phyloP scores from a whole-genome alignment of 164 flowering plant species.

The Tetracentron sinense region DNA sequence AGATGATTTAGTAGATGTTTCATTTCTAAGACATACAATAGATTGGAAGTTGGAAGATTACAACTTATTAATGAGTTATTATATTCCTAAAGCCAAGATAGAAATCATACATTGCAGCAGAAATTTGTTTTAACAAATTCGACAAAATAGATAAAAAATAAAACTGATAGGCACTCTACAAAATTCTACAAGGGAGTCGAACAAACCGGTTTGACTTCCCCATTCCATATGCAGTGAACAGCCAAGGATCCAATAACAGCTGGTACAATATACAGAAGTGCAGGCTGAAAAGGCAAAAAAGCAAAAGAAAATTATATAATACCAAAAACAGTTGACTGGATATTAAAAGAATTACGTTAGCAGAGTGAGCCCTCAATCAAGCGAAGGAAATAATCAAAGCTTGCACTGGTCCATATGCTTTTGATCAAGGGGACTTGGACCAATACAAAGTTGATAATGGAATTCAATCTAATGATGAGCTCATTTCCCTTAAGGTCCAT shows the following conservation, averaged over 20 bases:
- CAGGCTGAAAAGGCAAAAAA: slow-evolving; percentile 61
- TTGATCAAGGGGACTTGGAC: background rate
- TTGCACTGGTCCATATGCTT: background rate
- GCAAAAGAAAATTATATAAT: background rate
- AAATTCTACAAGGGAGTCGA: background rate
- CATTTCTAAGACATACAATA: too few relatives aligned
- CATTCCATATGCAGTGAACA: slow-evolving; percentile 82
- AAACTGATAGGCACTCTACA: background rate
- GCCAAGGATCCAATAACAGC: slow-evolving; percentile 87
- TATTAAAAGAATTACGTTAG: too few relatives aligned
- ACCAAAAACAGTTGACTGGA: too few relatives aligned
- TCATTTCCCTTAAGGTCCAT: too few relatives aligned
- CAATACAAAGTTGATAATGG: background rate
- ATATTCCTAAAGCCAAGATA: background rate
- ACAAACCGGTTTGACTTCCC: slow-evolving; percentile 88
- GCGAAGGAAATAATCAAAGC: background rate
- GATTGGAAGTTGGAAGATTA: too few relatives aligned
- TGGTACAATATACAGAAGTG: slow-evolving; percentile 91
- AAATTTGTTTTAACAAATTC: too few relatives aligned
- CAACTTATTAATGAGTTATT: background rate
- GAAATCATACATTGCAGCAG: too few relatives aligned
- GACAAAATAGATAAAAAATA: too few relatives aligned
- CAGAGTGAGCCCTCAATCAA: background rate
- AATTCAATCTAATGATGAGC: background rate
- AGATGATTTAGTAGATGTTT: too few relatives aligned